These are phyloP conservation scores for Salinomyces thailandicus DNA, from an alignment of 2,329 filamentous ascomycete genomes.

Conservation along the genomic window DNA sequence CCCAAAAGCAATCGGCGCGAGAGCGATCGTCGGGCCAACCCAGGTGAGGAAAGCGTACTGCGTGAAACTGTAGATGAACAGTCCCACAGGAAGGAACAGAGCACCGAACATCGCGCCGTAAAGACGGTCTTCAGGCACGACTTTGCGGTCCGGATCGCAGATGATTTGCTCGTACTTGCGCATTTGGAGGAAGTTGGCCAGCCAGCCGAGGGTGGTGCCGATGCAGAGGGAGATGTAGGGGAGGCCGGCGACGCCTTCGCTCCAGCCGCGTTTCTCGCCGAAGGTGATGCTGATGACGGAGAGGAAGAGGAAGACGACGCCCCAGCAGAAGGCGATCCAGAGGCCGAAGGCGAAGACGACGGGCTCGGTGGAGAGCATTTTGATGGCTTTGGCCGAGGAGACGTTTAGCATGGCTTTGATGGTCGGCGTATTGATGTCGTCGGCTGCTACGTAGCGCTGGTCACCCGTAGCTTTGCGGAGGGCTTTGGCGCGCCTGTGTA, in stretches of 20 bases:
- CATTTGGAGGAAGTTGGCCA: constrained; percentile 42
- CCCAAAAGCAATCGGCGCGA: constrained; percentile 42
- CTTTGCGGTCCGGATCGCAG: constrained; percentile 24
- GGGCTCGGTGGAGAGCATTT: constrained; percentile 41
- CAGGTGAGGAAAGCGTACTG: constrained; percentile 41
- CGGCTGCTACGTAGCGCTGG: constrained; percentile 40
- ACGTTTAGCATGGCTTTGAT: constrained; percentile 37
- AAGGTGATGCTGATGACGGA: constrained; percentile 43
- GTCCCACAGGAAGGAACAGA: constrained; percentile 38
- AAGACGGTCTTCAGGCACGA: constrained; percentile 38
- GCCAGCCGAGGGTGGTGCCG: constrained; percentile 40
- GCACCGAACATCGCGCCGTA: constrained; percentile 42
- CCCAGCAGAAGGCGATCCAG: constrained; percentile 46
- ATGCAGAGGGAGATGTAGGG: constrained; percentile 43
- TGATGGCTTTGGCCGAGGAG: constrained; percentile 43
- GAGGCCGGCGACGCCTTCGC: constrained; percentile 39
- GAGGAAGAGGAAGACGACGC: constrained; percentile 45
- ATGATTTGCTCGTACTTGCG: constrained; percentile 38
- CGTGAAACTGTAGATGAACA: constrained; percentile 46
- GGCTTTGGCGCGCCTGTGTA: constrained; percentile 40
- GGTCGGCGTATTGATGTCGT: constrained; percentile 42
- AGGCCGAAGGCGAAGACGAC: constrained; percentile 42
- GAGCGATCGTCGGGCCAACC: constrained; percentile 40
- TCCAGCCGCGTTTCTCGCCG: constrained; percentile 43
- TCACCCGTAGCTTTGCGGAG: constrained; percentile 40